Evolutionary conservation across 306 rosid genomes (phyloP), one percentile per base, ranked within the genome.

Genomic region (Aeschynomene evenia): DNA sequence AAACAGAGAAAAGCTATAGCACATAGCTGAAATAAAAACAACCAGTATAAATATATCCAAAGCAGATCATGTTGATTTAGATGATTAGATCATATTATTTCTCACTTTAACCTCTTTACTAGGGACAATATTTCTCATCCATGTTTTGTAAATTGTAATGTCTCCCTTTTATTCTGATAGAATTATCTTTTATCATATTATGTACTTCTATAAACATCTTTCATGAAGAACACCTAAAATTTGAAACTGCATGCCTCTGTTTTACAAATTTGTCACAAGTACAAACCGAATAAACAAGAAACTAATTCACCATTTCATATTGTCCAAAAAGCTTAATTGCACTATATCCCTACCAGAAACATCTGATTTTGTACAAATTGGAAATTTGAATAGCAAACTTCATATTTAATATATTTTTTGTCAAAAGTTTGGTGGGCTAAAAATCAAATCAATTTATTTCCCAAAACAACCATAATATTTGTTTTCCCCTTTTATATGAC

Each of bases 11-110:
- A 70, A 50, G 26, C 29, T 42, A 55, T 15, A 57, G 28, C 60
- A 68, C 31, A 60, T 19, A 16, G 16, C 24, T 36, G 29, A 53
- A 52, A 60, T 36, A 45, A 26, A 71, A 57, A 33, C 45, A 72
- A 39, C 45, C 60, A 74, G 42, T 34, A 68, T 21, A 46, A n/a
- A 37, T 33, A 72, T 39, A 72, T 77, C 51, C 73, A 73, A 63
- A 46, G 56, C 19, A 68, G 34, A 40, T 33, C n/a, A 57, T 48
- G 45, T 58, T 18, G 11, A 19, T 56, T 23, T 4, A 54, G 65
- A 54, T 36, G 19, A 68, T 23, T 4, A 54, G 65, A 54, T 36
- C 24, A 68, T 22, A 55, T 31, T 39, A 13, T 19, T 57, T 66
- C 70, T 43, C 40, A 19, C 18, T 18, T 53, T 13, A 45, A 61